phyloP scores from a whole-genome alignment of 1,284 basidiomycete genomes.

The Ceratobasidium sp. region DNA sequence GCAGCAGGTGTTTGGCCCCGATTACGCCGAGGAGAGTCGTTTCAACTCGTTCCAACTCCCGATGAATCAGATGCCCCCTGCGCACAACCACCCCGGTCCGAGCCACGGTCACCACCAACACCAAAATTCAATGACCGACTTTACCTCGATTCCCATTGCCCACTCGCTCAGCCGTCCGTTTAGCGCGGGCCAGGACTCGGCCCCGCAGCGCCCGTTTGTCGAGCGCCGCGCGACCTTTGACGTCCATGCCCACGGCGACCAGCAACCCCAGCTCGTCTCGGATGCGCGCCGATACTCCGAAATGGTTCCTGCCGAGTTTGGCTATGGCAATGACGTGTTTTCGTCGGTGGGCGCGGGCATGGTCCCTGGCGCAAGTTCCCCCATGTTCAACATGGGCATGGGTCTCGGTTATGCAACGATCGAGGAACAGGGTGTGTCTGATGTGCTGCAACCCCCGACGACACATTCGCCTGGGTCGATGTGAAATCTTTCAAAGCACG shows the following conservation, averaged over 20 bases:
- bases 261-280: slow-evolving; percentile 5
- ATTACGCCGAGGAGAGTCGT: slow-evolving; percentile 35
- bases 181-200: slow-evolving; percentile 25
- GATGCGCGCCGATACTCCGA: slow-evolving; percentile 36
- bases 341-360: slow-evolving; percentile 21
- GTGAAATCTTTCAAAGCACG: slow-evolving; percentile 8
- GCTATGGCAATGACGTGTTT: slow-evolving; percentile 35
- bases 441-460: slow-evolving; percentile 19
- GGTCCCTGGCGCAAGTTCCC: slow-evolving; percentile 12
- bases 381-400: slow-evolving; percentile 42
- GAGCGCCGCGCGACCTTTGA: slow-evolving; percentile 44
- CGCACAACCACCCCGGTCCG: slow-evolving; percentile 17
- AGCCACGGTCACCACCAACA: slow-evolving; percentile 36
- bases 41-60: slow-evolving; percentile 39
- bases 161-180: slow-evolving; percentile 45
- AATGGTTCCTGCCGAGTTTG: slow-evolving; percentile 21
- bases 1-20: slow-evolving; percentile 39
- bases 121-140: slow-evolving; percentile 46
- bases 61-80: slow-evolving; percentile 42
- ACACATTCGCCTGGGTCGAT: slow-evolving; percentile 22
- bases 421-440: slow-evolving; percentile 32
- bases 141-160: slow-evolving; percentile 46
- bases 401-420: slow-evolving; percentile 4
- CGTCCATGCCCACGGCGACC: slow-evolving; percentile 21
- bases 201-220: slow-evolving; percentile 29